These are phyloP conservation scores for Thymus quinquecostatus DNA, from an alignment of 257 asterid species.

Conservation along the genomic window DNA sequence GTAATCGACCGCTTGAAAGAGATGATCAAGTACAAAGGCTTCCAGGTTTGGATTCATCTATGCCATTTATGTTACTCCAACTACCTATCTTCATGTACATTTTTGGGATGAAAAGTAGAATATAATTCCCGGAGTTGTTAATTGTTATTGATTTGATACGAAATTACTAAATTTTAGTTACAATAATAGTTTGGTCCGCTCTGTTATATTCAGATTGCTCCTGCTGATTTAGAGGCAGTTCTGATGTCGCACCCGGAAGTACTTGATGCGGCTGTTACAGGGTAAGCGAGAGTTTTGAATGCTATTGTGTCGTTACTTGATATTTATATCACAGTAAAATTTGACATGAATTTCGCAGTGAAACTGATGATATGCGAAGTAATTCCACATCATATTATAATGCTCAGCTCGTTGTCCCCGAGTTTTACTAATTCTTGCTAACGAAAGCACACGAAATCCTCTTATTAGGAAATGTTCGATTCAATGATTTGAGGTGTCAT, in stretches of 20 bases:
- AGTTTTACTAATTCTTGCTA: background rate
- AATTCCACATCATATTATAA: too few relatives aligned
- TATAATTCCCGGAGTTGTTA: conserved; percentile 1
- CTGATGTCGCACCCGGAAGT: conserved; percentile 67
- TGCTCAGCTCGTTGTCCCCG: background rate
- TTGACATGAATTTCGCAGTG: background rate
- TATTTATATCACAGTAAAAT: background rate
- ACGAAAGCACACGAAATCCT: background rate
- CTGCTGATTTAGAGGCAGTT: conserved; percentile 84
- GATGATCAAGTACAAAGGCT: conserved; percentile 84
- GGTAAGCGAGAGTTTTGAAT: conserved; percentile 45
- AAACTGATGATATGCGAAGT: too few relatives aligned
- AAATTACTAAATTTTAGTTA: background rate
- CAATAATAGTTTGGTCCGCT: conserved; percentile 14
- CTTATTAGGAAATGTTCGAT: background rate
- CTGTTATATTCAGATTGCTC: conserved; percentile 65
- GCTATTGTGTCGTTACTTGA: background rate
- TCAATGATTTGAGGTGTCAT: background rate
- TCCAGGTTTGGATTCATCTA: conserved; percentile 57
- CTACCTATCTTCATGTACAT: background rate
- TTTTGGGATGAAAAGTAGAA: background rate
- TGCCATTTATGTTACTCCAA: background rate
- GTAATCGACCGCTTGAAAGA: conserved; percentile 85
- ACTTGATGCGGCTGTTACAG: conserved; percentile 74
- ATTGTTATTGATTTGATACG: background rate